Evolutionary conservation across 75 land plant genomes (phyloP), one percentile per base, ranked within the genome.

Genomic region (Pinus tabuliformis): DNA sequence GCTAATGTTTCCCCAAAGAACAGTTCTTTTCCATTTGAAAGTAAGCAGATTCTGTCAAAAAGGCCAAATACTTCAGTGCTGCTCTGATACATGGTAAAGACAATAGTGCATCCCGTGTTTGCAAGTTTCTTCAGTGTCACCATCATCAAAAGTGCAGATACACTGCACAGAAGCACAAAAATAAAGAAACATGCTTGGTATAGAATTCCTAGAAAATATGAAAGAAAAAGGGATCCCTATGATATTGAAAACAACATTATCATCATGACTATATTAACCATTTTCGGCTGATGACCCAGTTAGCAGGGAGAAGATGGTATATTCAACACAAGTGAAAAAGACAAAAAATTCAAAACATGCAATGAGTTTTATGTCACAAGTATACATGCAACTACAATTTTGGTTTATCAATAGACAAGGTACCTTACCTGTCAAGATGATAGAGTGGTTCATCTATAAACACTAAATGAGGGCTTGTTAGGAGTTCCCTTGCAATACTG

Each of bases 41-140:
- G 94, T 37, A 93, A 83, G 79, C 94, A 93, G 49, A 93, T 89
- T 30, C 90, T 84, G 74, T 91, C 93, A 80, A 93, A 85, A 12
- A 93, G 89, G 64, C 89, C 87, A 82, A 89, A 91, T 60, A 91
- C 96, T 84, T 91, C 94, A 36, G 94, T 89, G 80, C 94, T 91
- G 75, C 91, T 87, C 58, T 91, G 91, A 78, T 91, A 63, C 75
- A 89, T 86, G 37, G 92, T 89, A 62, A 89, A 86, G 26, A 93
- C 78, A 24, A 93, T 87, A 49, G 92, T 89, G 81, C 96, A 93
- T 0, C 94, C 94, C 0, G 85, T 84, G 79, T 88, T 85, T 75
- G 96, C 90, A 73, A 93, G 88, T 72, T 89, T 93, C 90, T 89
- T 93, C 81, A 93, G 64, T 26, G 90, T 86, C 21, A 89, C 90